These are phyloP conservation scores for Fusarium bulbicola DNA, from an alignment of 2,329 filamentous ascomycete species.

Conservation along the genomic window DNA sequence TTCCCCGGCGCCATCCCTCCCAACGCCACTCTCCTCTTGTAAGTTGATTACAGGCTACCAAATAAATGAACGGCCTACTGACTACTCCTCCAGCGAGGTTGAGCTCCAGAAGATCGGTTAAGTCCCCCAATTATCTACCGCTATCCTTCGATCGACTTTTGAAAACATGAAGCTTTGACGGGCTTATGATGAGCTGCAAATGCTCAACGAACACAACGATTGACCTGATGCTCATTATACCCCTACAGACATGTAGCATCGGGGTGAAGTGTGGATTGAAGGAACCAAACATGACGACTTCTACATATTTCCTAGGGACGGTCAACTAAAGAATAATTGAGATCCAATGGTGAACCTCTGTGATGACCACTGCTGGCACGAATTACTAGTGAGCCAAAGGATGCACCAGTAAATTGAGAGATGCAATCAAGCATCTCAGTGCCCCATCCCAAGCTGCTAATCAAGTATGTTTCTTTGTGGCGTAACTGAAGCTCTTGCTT, in stretches of 20 bases:
- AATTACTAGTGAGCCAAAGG: background rate
- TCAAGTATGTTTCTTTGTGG: background rate
- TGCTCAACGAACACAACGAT: background rate
- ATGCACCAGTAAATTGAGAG: background rate
- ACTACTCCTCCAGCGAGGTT: conserved; percentile 65
- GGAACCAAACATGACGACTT: background rate
- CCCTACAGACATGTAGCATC: background rate
- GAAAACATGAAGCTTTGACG: background rate
- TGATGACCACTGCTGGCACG: background rate
- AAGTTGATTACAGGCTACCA: conserved; percentile 53
- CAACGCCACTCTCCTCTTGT: conserved; percentile 84
- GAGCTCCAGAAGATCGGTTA: conserved; percentile 71
- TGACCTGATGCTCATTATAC: conserved; percentile 18
- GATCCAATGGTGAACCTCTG: background rate
- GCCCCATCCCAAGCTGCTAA: background rate
- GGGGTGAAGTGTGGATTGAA: background rate
- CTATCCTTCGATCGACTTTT: conserved; percentile 10
- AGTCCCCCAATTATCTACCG: conserved; percentile 4
- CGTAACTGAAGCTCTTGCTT: background rate
- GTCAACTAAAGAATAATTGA: conserved; percentile 14
- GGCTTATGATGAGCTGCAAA: background rate
- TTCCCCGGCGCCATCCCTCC: conserved; percentile 82
- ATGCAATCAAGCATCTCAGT: background rate
- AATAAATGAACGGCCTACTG: background rate
- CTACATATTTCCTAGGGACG: background rate